These are phyloP conservation scores for Camptophora hylomeconis DNA, from an alignment of 2,329 filamentous ascomycete species.

Conservation along the genomic window DNA sequence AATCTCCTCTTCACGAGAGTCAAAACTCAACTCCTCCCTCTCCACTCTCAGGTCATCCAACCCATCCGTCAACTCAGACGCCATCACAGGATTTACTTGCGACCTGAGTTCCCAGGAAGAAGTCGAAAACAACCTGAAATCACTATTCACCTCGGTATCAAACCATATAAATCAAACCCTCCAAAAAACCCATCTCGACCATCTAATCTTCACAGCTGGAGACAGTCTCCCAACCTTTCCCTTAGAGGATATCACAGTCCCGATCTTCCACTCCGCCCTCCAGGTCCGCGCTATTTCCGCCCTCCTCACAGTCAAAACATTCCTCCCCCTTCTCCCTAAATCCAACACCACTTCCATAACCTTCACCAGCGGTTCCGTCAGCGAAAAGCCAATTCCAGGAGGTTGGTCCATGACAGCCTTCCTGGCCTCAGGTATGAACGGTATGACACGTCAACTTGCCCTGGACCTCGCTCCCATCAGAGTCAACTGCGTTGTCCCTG, in stretches of 20 bases:
- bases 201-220: slow-evolving; percentile 46
- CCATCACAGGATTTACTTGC: slow-evolving; percentile 32
- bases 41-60: slow-evolving; percentile 30
- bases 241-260: slow-evolving; percentile 30
- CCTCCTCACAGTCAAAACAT: slow-evolving; percentile 39
- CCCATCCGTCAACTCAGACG: slow-evolving; percentile 24
- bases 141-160: slow-evolving; percentile 25
- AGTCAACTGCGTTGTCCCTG: slow-evolving; percentile 50
- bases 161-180: slow-evolving; percentile 18
- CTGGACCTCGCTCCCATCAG: slow-evolving; percentile 50
- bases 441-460: slow-evolving; percentile 43
- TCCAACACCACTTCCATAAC: slow-evolving; percentile 37
- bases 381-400: slow-evolving; percentile 37
- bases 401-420: slow-evolving; percentile 36
- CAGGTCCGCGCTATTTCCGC: slow-evolving; percentile 40
- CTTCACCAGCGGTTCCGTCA: slow-evolving; percentile 42
- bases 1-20: slow-evolving; percentile 45
- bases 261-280: slow-evolving; percentile 29
- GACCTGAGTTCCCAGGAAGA: slow-evolving; percentile 34
- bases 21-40: slow-evolving; percentile 37
- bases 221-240: slow-evolving; percentile 29
- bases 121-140: slow-evolving; percentile 36
- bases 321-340: slow-evolving; percentile 27
- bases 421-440: slow-evolving; percentile 39
- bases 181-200: slow-evolving; percentile 37